Evolutionary conservation across 1,284 basidiomycete species (phyloP).

Genomic region (Naganishia liquefaciens): DNA sequence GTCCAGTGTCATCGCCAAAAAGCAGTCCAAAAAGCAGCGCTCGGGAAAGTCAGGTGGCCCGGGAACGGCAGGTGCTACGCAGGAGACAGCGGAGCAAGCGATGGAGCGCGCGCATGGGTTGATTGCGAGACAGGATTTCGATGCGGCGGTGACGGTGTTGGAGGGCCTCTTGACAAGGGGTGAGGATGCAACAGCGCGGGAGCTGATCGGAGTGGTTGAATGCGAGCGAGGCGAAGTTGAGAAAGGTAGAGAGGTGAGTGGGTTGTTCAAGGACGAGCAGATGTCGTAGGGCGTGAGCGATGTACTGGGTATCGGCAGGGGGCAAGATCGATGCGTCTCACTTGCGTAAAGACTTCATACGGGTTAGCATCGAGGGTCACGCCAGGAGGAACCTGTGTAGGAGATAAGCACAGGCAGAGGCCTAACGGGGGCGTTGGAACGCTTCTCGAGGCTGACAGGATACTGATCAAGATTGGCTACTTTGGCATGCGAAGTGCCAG

Average conservation of each 20-base stretch:
- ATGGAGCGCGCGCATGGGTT: constrained; percentile 50
- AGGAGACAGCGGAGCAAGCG: constrained; percentile 10
- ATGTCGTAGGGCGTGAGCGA: neutral
- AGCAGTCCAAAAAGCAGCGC: constrained; percentile 21
- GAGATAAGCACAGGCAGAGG: too few species aligned
- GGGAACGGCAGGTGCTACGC: constrained; percentile 1
- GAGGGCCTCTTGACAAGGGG: constrained; percentile 68
- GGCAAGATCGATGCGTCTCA: neutral
- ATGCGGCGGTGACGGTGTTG: constrained; percentile 44
- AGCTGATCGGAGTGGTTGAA: constrained; percentile 74
- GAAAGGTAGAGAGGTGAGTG: constrained; percentile 67
- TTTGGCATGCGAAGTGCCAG: too few species aligned
- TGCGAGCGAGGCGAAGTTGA: constrained; percentile 76
- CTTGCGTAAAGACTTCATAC: neutral
- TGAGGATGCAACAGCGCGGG: constrained; percentile 68
- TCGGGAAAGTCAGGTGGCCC: neutral
- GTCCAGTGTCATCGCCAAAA: constrained; percentile 18
- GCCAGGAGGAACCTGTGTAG: too few species aligned
- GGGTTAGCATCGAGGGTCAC: too few species aligned
- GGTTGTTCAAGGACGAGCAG: too few species aligned
- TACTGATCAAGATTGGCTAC: too few species aligned
- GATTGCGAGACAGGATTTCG: constrained; percentile 26
- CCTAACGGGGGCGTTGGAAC: too few species aligned
- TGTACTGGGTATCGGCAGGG: neutral
- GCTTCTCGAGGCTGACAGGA: too few species aligned